Conservation (phyloP, 345 rosid species). For the Pistacia vera region DNA sequence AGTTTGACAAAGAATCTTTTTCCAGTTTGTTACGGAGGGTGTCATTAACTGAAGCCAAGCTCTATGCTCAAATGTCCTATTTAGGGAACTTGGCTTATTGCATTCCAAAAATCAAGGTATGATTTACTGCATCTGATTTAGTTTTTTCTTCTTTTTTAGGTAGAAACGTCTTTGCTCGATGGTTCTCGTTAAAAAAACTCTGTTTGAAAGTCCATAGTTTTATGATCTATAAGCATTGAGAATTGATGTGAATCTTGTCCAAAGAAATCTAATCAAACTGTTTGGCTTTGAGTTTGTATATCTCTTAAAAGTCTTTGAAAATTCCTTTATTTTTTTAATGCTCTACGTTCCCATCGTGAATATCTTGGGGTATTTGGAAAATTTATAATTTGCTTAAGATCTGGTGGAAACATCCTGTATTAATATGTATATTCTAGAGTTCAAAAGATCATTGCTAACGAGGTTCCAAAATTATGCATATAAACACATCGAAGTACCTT, state of each 20-base stretch:
- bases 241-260: no score
- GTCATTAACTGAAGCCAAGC: conserved; percentile 65
- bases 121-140: neutral
- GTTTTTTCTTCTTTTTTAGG: neutral
- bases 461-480: neutral
- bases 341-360: neutral
- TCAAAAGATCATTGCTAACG: neutral
- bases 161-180: neutral
- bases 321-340: neutral
- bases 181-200: neutral
- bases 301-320: neutral
- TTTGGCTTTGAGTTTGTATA: neutral
- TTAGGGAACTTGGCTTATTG: conserved; percentile 80
- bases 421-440: neutral
- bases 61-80: conserved; percentile 80
- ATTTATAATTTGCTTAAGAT: neutral
- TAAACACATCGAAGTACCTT: neutral
- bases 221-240: neutral
- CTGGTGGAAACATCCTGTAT: neutral
- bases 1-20: conserved; percentile 71
- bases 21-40: conserved; percentile 68
- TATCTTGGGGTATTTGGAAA: neutral
- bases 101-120: conserved; percentile 74
- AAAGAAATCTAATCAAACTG: neutral
- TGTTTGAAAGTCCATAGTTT: neutral